Evolutionary conservation across 306 rosid species (phyloP).

Genomic region (Prunus padus): DNA sequence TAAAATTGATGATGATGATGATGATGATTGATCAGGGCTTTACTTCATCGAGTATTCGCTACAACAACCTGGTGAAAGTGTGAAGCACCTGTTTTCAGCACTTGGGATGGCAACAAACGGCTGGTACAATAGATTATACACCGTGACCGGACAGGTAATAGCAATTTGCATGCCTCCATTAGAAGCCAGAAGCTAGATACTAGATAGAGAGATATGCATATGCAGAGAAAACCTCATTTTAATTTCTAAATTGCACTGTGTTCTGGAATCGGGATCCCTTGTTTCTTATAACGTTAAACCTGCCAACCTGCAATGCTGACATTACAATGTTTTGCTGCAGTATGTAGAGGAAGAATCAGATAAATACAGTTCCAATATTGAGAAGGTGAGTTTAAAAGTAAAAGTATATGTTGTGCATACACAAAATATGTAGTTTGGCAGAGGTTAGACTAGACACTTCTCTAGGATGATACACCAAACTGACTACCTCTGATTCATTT

Average conservation of each 20-base stretch:
- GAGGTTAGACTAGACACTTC: background rate
- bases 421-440: background rate
- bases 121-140: slow-evolving; percentile 85
- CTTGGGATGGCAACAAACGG: slow-evolving; percentile 91
- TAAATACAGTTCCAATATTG: slow-evolving; percentile 56
- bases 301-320: background rate
- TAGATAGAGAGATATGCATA: no score
- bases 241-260: background rate
- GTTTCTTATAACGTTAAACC: background rate
- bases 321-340: slow-evolving; percentile 38
- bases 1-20: background rate
- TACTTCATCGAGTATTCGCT: slow-evolving; percentile 78
- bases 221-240: no score
- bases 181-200: no score
- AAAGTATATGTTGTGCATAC: background rate
- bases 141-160: slow-evolving; percentile 88
- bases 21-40: slow-evolving; percentile 54
- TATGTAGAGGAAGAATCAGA: slow-evolving; percentile 62
- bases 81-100: slow-evolving; percentile 66
- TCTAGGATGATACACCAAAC: background rate
- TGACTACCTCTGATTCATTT: background rate
- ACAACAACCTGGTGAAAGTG: slow-evolving; percentile 74
- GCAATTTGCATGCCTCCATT: background rate
- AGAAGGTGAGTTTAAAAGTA: slow-evolving; percentile 46
- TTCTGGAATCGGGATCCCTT: background rate